Percentiles rank a stretch among this genome's conserved stretches.
Evolutionary conservation across 2,329 filamentous ascomycete genomes (phyloP).

Genomic region (Chlorencoelia australis): DNA sequence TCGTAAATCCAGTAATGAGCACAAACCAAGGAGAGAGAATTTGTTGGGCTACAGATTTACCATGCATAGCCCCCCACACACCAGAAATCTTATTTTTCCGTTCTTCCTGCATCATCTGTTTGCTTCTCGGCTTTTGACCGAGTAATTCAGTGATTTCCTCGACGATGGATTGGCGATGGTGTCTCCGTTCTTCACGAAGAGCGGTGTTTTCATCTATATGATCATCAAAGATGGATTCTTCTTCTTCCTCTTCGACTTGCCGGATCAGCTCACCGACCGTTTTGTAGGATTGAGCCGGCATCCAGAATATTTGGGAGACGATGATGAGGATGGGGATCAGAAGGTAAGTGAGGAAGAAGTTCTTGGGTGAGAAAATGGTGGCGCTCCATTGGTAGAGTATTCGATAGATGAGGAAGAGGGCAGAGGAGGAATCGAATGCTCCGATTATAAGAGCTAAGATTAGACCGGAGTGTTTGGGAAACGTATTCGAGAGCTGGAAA

Average conservation of each 20-base stretch:
- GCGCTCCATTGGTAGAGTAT: slow-evolving; percentile 53
- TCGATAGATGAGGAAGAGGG: slow-evolving; percentile 66
- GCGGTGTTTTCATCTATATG: slow-evolving; percentile 41
- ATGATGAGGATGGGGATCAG: slow-evolving; percentile 58
- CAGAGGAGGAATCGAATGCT: slow-evolving; percentile 75
- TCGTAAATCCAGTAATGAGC: slow-evolving; percentile 68
- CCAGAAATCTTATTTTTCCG: slow-evolving; percentile 56
- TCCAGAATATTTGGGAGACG: slow-evolving; percentile 56
- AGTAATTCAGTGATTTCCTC: slow-evolving; percentile 66
- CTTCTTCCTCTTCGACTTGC: slow-evolving; percentile 49
- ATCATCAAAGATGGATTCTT: slow-evolving; percentile 35
- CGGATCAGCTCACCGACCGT: slow-evolving; percentile 74
- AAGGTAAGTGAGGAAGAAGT: slow-evolving; percentile 66
- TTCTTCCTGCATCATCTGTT: slow-evolving; percentile 58
- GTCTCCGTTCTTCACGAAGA: slow-evolving; percentile 38
- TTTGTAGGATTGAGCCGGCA: slow-evolving; percentile 72
- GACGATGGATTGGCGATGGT: slow-evolving; percentile 30
- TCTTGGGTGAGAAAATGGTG: slow-evolving; percentile 48
- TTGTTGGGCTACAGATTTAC: slow-evolving; percentile 58
- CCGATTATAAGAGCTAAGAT: slow-evolving; percentile 73
- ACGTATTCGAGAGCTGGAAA: slow-evolving; percentile 78
- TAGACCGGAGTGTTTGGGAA: slow-evolving; percentile 66
- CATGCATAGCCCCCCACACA: slow-evolving; percentile 81
- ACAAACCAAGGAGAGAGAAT: slow-evolving; percentile 76
- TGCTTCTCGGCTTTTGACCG: slow-evolving; percentile 51